Conservation (phyloP, 2,329 filamentous ascomycete species). For the Calonectria leucothoes region DNA sequence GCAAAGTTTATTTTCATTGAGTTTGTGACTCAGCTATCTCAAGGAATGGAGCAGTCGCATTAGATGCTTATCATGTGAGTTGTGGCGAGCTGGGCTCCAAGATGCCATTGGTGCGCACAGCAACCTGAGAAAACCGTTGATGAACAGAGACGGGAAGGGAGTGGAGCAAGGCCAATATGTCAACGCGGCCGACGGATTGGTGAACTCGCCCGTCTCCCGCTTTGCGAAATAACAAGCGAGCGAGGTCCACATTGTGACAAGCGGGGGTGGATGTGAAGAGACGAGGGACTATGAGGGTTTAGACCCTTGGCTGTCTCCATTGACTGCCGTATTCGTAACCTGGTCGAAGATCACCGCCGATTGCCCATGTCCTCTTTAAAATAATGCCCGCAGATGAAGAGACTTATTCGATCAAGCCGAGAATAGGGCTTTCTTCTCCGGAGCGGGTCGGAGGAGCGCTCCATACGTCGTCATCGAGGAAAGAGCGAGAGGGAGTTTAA, state of each 20-base stretch:
- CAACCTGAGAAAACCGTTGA: slow-evolving; percentile 32
- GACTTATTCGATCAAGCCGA: slow-evolving; percentile 18
- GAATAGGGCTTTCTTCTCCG: slow-evolving; percentile 16
- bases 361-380: slow-evolving; percentile 19
- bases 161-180: slow-evolving; percentile 26
- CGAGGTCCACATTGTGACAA: slow-evolving; percentile 36
- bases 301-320: slow-evolving; percentile 28
- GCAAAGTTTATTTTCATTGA: slow-evolving; percentile 26
- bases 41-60: slow-evolving; percentile 41
- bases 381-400: slow-evolving; percentile 20
- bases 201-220: slow-evolving; percentile 24
- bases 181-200: slow-evolving; percentile 34
- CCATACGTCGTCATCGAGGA: slow-evolving; percentile 29
- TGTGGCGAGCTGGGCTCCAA: slow-evolving; percentile 26
- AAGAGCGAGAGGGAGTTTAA: no score
- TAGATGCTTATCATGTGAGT: slow-evolving; percentile 43
- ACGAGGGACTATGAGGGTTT: slow-evolving; percentile 33
- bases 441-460: slow-evolving; percentile 23
- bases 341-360: slow-evolving; percentile 27
- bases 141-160: slow-evolving; percentile 17
- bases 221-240: slow-evolving; percentile 21
- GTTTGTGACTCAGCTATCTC: slow-evolving; percentile 35
- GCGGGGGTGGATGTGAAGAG: slow-evolving; percentile 34
- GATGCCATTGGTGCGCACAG: slow-evolving; percentile 29
- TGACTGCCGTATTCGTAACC: slow-evolving; percentile 35